Evolutionary conservation across 768 basidiomycete species (phyloP), one percentile per base, ranked within the genome.

Genomic region (Trametes villosa): DNA sequence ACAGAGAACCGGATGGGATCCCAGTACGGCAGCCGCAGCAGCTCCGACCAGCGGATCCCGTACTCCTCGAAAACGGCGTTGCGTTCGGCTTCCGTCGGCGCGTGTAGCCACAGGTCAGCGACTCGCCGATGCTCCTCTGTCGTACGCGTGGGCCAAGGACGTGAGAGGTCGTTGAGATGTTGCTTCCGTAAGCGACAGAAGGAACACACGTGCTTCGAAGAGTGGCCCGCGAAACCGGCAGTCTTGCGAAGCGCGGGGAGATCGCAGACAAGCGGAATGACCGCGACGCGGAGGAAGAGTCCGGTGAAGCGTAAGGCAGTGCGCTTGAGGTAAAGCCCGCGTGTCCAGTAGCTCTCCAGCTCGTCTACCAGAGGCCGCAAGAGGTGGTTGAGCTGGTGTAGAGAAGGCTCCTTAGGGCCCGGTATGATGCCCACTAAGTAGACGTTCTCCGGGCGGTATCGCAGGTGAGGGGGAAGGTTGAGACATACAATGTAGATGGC

Each of bases 371-470:
- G 59, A 1, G 66, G 72, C 7, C 33, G 34, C 7, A 72, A 44
- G 36, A 62, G 59, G 33, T 68, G 62, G 57, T 74, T 71, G n/a
- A 71, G 46, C 22, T 67, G 34, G 24, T 62, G 44, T 6, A 64
- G 42, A 2, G 29, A 42, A 4, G 68, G 70, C 53, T 74, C 65
- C 26, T 62, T 60, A 5, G 72, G 73, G 4, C 72, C 72, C 18
- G 67, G 63, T 22, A 68, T 58, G 17, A 68, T 41, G 9, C 65
- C 68, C 9, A 49, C 62, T 13, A 66, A 57, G 47, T 69, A 76
- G 59, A 78, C 67, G 53, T 76, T 72, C 59, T 78, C 73, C 0
- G 70, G 66, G 33, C 70, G 67, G 65, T 76, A 75, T 0, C 70
- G 64, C 5, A 75, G 59, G 15, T 71, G 55, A 1, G 60, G 53